A percentile compares a stretch with the other conserved stretches of the same genome.
Conservation (phyloP, 2,329 filamentous ascomycete genomes). For the Colletotrichum somersetense region DNA sequence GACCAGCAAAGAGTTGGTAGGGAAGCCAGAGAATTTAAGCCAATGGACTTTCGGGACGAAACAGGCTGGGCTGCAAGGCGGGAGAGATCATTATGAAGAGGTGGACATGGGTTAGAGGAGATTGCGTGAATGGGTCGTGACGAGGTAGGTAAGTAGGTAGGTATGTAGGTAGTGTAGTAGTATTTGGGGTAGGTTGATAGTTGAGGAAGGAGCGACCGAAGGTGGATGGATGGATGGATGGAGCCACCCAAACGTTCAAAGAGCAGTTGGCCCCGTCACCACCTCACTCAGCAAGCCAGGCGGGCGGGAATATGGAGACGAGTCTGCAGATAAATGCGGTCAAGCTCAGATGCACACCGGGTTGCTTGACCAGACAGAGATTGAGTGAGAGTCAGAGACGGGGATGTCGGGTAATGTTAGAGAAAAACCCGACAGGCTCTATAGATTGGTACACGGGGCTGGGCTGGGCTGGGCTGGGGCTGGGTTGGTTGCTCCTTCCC, state of each 20-base stretch:
- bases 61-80: slow-evolving; percentile 37
- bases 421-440: background rate
- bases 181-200: slow-evolving; percentile 6
- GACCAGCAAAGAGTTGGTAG: slow-evolving; percentile 34
- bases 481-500: slow-evolving; percentile 14
- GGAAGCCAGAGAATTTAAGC: slow-evolving; percentile 39
- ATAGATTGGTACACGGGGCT: background rate
- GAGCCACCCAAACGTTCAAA: slow-evolving; percentile 12
- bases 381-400: background rate
- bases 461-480: slow-evolving; percentile 4
- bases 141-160: background rate
- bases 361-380: background rate
- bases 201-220: slow-evolving; percentile 26
- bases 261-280: slow-evolving; percentile 32
- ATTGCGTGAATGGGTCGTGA: slow-evolving; percentile 15
- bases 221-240: slow-evolving; percentile 9
- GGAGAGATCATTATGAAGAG: slow-evolving; percentile 40
- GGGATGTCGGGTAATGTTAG: background rate
- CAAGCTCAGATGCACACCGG: slow-evolving; percentile 9
- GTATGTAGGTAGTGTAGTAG: slow-evolving; percentile 3
- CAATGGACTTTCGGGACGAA: slow-evolving; percentile 38
- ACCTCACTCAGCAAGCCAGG: slow-evolving; percentile 31
- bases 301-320: slow-evolving; percentile 23
- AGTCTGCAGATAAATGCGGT: slow-evolving; percentile 5
- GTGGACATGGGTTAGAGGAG: slow-evolving; percentile 36